phyloP scores from a whole-genome alignment of 352 stramenopile species.

The Globisporangium middletonii region DNA sequence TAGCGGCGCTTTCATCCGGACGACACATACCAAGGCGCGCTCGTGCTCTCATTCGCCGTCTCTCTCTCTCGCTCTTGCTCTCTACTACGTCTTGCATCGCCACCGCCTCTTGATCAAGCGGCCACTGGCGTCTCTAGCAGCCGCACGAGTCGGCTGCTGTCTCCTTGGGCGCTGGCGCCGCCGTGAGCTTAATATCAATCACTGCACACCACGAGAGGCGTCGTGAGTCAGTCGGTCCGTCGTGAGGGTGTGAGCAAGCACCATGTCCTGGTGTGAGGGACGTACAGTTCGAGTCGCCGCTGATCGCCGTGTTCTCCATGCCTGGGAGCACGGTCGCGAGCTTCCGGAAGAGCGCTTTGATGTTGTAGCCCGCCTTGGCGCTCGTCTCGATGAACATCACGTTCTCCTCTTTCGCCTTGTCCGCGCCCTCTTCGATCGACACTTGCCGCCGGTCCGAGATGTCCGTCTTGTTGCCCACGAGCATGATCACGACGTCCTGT shows the following conservation, averaged over 20 bases:
- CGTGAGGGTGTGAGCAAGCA: too few species aligned
- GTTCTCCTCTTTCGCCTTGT: conserved; percentile 97
- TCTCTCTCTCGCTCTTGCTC: too few species aligned
- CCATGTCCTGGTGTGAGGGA: too few species aligned
- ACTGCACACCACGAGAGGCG: too few species aligned
- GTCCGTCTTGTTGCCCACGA: conserved; percentile 99
- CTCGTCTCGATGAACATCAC: conserved; percentile 99
- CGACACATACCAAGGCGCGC: too few species aligned
- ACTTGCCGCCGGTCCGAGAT: conserved; percentile 96
- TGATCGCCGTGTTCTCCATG: conserved; percentile 90
- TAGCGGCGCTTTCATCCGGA: too few species aligned
- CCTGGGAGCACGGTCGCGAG: conserved; percentile 96
- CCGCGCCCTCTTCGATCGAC: conserved; percentile 96
- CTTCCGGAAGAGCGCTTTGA: conserved; percentile 99
- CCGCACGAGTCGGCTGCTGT: conserved; percentile 56
- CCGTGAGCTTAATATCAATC: conserved; percentile 87
- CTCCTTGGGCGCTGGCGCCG: conserved; percentile 74
- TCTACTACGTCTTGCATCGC: too few species aligned
- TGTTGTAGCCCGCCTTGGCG: conserved; percentile 97
- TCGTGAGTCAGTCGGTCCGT: too few species aligned
- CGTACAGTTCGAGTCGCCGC: conserved; percentile 82
- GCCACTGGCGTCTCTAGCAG: conserved; percentile 30
- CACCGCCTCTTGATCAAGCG: too few species aligned
- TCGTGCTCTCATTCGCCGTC: too few species aligned
- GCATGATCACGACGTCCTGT: conserved; percentile 99